These are phyloP conservation scores for Scenedesmus sp. DNA, from an alignment of 163 green algal species.

Conservation along the genomic window DNA sequence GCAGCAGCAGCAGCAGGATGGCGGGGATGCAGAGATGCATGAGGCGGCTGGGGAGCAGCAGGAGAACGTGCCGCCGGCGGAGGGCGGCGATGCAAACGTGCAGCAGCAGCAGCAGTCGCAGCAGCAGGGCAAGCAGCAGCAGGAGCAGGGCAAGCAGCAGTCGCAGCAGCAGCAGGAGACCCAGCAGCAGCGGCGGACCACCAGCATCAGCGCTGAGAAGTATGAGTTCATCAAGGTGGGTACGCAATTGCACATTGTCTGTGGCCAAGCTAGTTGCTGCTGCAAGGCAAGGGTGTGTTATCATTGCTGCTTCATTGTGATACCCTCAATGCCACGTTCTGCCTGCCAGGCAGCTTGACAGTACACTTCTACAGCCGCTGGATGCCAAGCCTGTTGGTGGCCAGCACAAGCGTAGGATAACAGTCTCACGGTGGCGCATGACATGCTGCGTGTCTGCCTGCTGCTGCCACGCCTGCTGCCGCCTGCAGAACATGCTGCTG, in stretches of 20 bases:
- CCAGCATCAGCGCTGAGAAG: constrained; percentile 79
- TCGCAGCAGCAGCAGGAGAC: not conserved
- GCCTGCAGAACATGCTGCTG: constrained; percentile 73
- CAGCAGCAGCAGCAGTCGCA: constrained; percentile 19
- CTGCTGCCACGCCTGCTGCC: not conserved
- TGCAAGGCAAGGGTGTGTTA: not conserved
- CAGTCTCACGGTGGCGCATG: not conserved
- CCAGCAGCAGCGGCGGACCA: constrained; percentile 23
- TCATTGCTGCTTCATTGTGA: not conserved
- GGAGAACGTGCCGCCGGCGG: constrained; percentile 35
- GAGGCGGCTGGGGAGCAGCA: constrained; percentile 26
- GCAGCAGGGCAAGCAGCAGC: constrained; percentile 42
- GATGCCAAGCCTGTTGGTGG: no score
- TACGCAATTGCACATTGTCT: not conserved
- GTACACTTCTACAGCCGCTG: not conserved
- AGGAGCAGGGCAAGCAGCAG: constrained; percentile 31
- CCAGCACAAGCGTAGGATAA: not conserved
- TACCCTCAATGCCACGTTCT: not conserved
- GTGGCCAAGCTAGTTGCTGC: not conserved
- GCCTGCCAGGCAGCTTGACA: not conserved
- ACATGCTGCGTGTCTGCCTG: not conserved
- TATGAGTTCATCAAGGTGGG: constrained; percentile 85
- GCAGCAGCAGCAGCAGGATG: not conserved
- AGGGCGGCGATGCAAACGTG: not conserved
- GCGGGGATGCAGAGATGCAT: constrained; percentile 29